Evolutionary conservation across 1,284 basidiomycete genomes (phyloP).

Genomic region (Cryptococcus sp.): DNA sequence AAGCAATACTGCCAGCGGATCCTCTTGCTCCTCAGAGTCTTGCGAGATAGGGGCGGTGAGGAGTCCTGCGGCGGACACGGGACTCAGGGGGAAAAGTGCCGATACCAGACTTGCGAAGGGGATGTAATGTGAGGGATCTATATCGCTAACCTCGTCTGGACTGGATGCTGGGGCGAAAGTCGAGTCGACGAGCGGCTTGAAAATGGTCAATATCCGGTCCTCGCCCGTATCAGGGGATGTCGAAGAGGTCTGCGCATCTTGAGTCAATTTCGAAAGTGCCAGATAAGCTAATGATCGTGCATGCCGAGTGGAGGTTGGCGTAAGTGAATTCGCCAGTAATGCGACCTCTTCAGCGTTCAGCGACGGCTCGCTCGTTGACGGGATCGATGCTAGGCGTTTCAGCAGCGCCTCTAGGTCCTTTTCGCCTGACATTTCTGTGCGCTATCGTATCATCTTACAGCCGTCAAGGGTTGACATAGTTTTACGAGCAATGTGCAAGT

Average conservation of each 20-base stretch:
- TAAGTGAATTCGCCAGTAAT: conserved; percentile 26
- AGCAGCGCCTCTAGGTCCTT: conserved; percentile 12
- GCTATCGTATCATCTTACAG: no score
- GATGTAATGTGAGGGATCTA: conserved; percentile 15
- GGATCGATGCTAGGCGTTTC: conserved; percentile 6
- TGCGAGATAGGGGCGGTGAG: conserved; percentile 14
- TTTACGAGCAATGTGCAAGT: no score
- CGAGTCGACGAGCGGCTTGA: conserved; percentile 14
- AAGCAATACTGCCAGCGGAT: conserved; percentile 39
- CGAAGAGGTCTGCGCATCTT: not conserved
- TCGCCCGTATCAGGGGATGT: not conserved
- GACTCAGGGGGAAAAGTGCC: conserved; percentile 33
- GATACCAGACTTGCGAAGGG: conserved; percentile 33
- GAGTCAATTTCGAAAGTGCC: conserved; percentile 26
- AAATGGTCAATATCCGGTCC: not conserved
- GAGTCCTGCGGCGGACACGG: conserved; percentile 23
- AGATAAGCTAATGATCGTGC: conserved; percentile 30
- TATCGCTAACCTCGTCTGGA: conserved; percentile 7
- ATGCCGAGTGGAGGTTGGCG: conserved; percentile 21
- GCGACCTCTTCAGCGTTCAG: conserved; percentile 15
- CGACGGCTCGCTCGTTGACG: conserved; percentile 1
- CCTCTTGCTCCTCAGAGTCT: conserved; percentile 23
- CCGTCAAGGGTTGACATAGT: no score
- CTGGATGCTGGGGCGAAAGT: conserved; percentile 11
- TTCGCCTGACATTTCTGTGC: not conserved